These are phyloP conservation scores for Cnidoscolus chayamansa DNA, from an alignment of 441 rosid species.

Conservation along the genomic window DNA sequence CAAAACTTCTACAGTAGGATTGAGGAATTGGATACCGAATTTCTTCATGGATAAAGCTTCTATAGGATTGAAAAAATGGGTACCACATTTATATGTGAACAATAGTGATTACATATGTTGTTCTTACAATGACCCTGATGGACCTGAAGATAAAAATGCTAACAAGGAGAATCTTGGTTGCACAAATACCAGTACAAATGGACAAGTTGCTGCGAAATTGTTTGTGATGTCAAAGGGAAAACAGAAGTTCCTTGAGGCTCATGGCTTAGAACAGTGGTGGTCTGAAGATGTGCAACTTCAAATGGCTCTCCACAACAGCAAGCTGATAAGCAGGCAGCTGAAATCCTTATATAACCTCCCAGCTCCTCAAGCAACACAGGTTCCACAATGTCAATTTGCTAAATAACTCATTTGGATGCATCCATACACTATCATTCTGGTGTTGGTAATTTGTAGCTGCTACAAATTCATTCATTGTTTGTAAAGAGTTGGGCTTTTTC, in stretches of 20 bases:
- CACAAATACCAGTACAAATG: conserved; percentile 14
- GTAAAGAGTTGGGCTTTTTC: not conserved
- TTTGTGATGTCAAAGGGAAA: conserved; percentile 83
- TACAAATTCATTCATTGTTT: not conserved
- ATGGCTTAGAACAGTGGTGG: conserved; percentile 98
- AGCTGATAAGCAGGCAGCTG: conserved; percentile 80
- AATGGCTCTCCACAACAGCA: conserved; percentile 60
- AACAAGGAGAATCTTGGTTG: conserved; percentile 49
- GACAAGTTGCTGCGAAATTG: conserved; percentile 66
- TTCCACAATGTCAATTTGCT: conserved; percentile 12
- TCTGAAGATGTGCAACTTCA: conserved; percentile 71
- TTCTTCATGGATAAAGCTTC: conserved; percentile 47
- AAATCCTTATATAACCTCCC: conserved; percentile 66
- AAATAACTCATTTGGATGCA: conserved; percentile 25
- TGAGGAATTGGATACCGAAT: conserved; percentile 60
- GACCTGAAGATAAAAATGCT: conserved; percentile 29
- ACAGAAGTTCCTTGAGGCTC: conserved; percentile 86
- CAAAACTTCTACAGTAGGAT: conserved; percentile 34
- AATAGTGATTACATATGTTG: conserved; percentile 91
- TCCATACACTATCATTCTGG: not conserved
- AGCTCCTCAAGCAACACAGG: conserved; percentile 28
- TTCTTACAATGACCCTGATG: conserved; percentile 58
- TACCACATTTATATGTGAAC: conserved; percentile 83
- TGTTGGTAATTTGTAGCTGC: not conserved
- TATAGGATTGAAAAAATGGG: conserved; percentile 62